These are phyloP conservation scores for Tylopilus subfusipes DNA, from an alignment of 768 basidiomycete genomes.

Conservation along the genomic window DNA sequence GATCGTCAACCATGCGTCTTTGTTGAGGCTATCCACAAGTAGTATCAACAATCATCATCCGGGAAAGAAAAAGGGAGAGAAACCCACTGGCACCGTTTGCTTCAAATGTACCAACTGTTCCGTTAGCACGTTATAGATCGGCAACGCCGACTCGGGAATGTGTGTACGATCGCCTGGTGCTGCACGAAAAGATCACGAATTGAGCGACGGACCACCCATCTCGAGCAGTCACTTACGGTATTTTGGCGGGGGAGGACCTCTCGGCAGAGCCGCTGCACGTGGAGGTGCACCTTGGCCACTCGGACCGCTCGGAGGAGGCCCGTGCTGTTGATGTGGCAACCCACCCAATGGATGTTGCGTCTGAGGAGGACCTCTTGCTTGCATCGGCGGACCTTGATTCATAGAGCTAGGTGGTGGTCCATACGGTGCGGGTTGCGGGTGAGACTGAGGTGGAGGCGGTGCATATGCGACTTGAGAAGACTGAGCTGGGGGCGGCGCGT, in stretches of 20 bases:
- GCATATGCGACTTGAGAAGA: slow-evolving; percentile 27
- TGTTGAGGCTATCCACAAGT: slow-evolving; percentile 88
- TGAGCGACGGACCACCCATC: background rate
- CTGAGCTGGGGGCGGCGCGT: slow-evolving; percentile 17
- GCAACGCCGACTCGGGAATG: slow-evolving; percentile 67
- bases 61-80: background rate
- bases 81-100: slow-evolving; percentile 71
- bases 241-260: slow-evolving; percentile 45
- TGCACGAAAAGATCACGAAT: slow-evolving; percentile 29
- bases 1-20: slow-evolving; percentile 80
- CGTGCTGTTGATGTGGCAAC: slow-evolving; percentile 26
- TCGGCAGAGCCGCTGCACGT: slow-evolving; percentile 32
- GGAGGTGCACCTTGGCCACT: slow-evolving; percentile 22
- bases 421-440: slow-evolving; percentile 19
- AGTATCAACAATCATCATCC: background rate
- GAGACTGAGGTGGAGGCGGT: slow-evolving; percentile 13
- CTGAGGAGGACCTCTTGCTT: slow-evolving; percentile 28
- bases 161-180: slow-evolving; percentile 91
- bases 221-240: slow-evolving; percentile 48
- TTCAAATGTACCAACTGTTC: slow-evolving; percentile 63
- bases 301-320: slow-evolving; percentile 29
- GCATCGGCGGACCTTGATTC: slow-evolving; percentile 30
- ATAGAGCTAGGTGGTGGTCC: slow-evolving; percentile 30
- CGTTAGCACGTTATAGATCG: slow-evolving; percentile 64
- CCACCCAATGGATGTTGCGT: slow-evolving; percentile 29